These are phyloP conservation scores for Metarhizium guizhouense DNA, from an alignment of 2,329 filamentous ascomycete species.

Conservation along the genomic window DNA sequence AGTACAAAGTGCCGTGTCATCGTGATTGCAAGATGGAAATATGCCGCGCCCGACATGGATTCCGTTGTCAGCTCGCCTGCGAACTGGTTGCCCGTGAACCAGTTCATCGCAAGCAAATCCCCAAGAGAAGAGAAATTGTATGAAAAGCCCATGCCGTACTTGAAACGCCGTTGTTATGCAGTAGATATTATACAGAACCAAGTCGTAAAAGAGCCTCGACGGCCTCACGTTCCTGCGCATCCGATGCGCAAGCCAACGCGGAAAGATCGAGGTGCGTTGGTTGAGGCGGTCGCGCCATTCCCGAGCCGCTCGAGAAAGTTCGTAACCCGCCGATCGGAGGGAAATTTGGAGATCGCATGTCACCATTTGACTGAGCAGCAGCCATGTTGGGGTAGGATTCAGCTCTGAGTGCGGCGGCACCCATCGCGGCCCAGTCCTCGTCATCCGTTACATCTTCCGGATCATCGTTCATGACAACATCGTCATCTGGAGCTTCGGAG, in stretches of 20 bases:
- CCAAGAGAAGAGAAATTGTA: slow-evolving; percentile 1
- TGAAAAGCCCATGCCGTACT: neutral
- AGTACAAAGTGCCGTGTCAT: slow-evolving; percentile 21
- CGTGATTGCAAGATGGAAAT: slow-evolving; percentile 17
- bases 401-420: slow-evolving; percentile 71
- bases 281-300: slow-evolving; percentile 46
- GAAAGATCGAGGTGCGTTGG: slow-evolving; percentile 43
- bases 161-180: slow-evolving; percentile 14
- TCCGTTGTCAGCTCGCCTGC: slow-evolving; percentile 8
- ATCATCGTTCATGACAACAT: slow-evolving; percentile 61
- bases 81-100: slow-evolving; percentile 4
- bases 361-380: slow-evolving; percentile 44
- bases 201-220: slow-evolving; percentile 73
- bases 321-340: slow-evolving; percentile 38
- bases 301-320: slow-evolving; percentile 39
- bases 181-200: slow-evolving; percentile 61
- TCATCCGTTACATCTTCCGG: slow-evolving; percentile 85
- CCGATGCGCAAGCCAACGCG: slow-evolving; percentile 41
- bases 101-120: slow-evolving; percentile 1
- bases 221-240: slow-evolving; percentile 71
- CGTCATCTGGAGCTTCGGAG: slow-evolving; percentile 63
- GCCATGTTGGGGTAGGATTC: slow-evolving; percentile 50
- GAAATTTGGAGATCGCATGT: slow-evolving; percentile 32
- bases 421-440: slow-evolving; percentile 89
- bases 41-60: slow-evolving; percentile 18